phyloP scores from a whole-genome alignment of 2,329 filamentous ascomycete genomes.

The Alternaria burnsii region DNA sequence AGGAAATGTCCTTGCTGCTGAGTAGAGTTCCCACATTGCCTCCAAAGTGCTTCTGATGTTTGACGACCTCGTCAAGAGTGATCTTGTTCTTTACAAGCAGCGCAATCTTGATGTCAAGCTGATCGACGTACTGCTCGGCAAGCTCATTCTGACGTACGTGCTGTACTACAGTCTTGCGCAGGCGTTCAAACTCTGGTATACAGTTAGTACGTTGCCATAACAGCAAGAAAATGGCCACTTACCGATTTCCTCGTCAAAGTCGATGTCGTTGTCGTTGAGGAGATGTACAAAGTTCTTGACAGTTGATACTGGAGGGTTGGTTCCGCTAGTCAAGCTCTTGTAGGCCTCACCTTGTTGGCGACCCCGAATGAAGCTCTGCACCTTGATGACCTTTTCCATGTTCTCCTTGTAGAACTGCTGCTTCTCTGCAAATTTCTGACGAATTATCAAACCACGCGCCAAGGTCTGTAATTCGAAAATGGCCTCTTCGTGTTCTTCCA shows the following conservation, averaged over 20 bases:
- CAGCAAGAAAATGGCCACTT: slow-evolving; percentile 17
- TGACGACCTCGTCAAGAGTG: slow-evolving; percentile 95
- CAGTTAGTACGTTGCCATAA: slow-evolving; percentile 24
- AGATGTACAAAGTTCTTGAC: slow-evolving; percentile 98
- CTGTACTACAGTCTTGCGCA: slow-evolving; percentile 95
- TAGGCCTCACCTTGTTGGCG: slow-evolving; percentile 98
- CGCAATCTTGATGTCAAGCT: slow-evolving; percentile 98
- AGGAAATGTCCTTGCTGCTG: slow-evolving; percentile 86
- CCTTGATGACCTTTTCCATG: slow-evolving; percentile 98
- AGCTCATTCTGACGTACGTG: slow-evolving; percentile 97
- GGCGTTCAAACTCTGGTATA: slow-evolving; percentile 79
- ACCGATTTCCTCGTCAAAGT: slow-evolving; percentile 94
- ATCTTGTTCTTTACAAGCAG: slow-evolving; percentile 99
- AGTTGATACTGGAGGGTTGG: slow-evolving; percentile 94
- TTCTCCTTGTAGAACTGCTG: slow-evolving; percentile 90
- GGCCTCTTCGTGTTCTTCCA: slow-evolving; percentile 83
- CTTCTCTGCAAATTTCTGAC: slow-evolving; percentile 82
- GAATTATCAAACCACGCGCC: slow-evolving; percentile 76
- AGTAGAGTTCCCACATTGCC: slow-evolving; percentile 85
- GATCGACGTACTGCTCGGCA: slow-evolving; percentile 96
- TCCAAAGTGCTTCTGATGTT: slow-evolving; percentile 95
- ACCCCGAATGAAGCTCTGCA: slow-evolving; percentile 94
- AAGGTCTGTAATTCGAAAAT: slow-evolving; percentile 78
- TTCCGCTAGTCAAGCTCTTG: slow-evolving; percentile 93
- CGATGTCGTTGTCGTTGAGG: slow-evolving; percentile 97